phyloP scores from a whole-genome alignment of 805 yeast species.

The Zygosaccharomyces lentus region DNA sequence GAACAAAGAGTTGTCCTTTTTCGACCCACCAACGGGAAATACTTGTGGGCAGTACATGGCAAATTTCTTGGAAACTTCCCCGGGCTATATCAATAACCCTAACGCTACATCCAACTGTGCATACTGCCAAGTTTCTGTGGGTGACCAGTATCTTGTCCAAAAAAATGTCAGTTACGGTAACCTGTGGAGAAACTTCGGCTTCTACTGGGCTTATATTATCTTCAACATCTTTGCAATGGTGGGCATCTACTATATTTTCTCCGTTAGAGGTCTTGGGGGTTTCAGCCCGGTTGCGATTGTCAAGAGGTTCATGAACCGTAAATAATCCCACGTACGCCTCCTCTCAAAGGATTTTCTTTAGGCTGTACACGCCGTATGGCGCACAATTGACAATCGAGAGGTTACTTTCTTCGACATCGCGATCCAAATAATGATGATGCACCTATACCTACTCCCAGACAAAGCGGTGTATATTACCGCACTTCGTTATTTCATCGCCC shows the following conservation, averaged over 20 bases:
- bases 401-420: no score
- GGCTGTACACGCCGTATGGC: no score
- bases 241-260: constrained; percentile 28
- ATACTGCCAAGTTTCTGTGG: constrained; percentile 44
- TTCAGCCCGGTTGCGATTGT: not conserved
- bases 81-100: constrained; percentile 59
- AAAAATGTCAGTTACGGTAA: constrained; percentile 42
- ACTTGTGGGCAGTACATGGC: constrained; percentile 60
- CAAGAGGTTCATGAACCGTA: not conserved
- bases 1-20: constrained; percentile 43
- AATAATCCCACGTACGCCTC: no score
- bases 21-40: constrained; percentile 53
- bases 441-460: no score
- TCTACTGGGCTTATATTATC: constrained; percentile 51
- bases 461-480: no score
- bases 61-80: constrained; percentile 37
- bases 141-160: constrained; percentile 45
- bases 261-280: constrained; percentile 16
- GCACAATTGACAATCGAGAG: no score
- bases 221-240: constrained; percentile 49
- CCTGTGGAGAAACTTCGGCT: constrained; percentile 66
- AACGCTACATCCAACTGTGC: constrained; percentile 46
- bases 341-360: no score
- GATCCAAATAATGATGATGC: no score
- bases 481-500: no score